Conservation (phyloP, 2,329 filamentous ascomycete species). For the Penicillium glabrum region DNA sequence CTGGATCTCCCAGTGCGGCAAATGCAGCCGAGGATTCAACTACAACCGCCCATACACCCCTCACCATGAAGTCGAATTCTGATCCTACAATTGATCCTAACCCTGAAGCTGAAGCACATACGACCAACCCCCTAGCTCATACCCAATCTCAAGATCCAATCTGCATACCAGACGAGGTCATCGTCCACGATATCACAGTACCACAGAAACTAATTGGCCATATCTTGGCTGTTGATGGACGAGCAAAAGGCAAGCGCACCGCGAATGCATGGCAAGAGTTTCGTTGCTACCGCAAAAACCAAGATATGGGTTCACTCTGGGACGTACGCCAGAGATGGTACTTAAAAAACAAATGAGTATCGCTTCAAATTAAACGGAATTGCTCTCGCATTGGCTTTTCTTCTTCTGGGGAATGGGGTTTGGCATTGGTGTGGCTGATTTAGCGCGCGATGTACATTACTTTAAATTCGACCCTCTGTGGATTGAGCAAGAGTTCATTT, state of each 20-base stretch:
- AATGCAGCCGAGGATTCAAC: background rate
- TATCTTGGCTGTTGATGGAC: conserved; percentile 44
- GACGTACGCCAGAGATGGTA: conserved; percentile 45
- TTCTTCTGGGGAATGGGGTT: no score
- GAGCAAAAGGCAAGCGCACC: conserved; percentile 29
- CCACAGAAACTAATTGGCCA: conserved; percentile 31
- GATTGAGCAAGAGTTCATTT: background rate
- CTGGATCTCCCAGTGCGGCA: background rate
- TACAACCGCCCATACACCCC: background rate
- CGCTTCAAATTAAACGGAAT: background rate
- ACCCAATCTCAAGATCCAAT: background rate
- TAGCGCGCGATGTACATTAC: background rate
- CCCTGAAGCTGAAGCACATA: background rate
- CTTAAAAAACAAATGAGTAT: conserved; percentile 18
- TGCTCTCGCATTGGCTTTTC: background rate
- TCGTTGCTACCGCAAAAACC: conserved; percentile 45
- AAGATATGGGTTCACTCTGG: conserved; percentile 48
- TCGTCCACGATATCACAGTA: conserved; percentile 28
- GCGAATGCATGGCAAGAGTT: conserved; percentile 47
- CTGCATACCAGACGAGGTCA: conserved; percentile 17
- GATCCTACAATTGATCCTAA: background rate
- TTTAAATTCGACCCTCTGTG: background rate
- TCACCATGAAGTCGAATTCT: background rate
- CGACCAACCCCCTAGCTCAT: background rate
- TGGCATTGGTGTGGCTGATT: background rate